These are phyloP conservation scores for Pythium graminicola DNA, from an alignment of 352 stramenopile genomes.

Conservation along the genomic window DNA sequence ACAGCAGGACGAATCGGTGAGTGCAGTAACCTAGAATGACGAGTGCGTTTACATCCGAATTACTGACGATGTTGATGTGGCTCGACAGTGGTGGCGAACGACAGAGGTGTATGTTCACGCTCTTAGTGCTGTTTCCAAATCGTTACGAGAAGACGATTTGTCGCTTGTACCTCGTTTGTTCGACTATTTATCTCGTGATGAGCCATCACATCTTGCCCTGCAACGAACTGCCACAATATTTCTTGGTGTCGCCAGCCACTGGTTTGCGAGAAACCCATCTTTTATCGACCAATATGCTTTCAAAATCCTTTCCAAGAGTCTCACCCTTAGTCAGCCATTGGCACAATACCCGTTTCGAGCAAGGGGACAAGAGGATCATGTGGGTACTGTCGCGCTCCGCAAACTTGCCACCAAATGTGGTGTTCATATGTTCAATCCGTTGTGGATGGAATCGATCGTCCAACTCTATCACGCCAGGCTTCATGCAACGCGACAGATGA, in stretches of 20 bases:
- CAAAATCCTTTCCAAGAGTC: slow-evolving; percentile 62
- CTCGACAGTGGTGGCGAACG: slow-evolving; percentile 53
- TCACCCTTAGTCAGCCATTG: slow-evolving; percentile 39
- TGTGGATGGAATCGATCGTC: slow-evolving; percentile 68
- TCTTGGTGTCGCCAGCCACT: slow-evolving; percentile 59
- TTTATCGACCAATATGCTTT: slow-evolving; percentile 55
- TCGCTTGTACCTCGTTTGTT: slow-evolving; percentile 67
- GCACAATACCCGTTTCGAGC: slow-evolving; percentile 38
- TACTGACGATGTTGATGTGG: slow-evolving; percentile 1
- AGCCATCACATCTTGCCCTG: slow-evolving; percentile 52
- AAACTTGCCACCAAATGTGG: slow-evolving; percentile 67
- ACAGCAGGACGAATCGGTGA: slow-evolving; percentile 22
- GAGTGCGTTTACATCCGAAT: neutral
- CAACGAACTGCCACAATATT: slow-evolving; percentile 63
- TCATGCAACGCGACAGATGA: slow-evolving; percentile 16
- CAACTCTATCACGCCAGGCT: slow-evolving; percentile 49
- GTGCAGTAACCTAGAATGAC: neutral
- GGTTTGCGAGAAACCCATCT: slow-evolving; percentile 62
- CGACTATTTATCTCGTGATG: slow-evolving; percentile 59
- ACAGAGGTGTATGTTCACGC: slow-evolving; percentile 82
- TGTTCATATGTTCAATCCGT: slow-evolving; percentile 49
- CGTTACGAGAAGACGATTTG: slow-evolving; percentile 69
- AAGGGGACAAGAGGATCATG: slow-evolving; percentile 49
- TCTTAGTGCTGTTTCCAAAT: slow-evolving; percentile 76
- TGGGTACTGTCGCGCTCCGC: slow-evolving; percentile 58